Evolutionary conservation across 768 basidiomycete genomes (phyloP), one percentile per base, ranked within the genome.

Genomic region (Tubosaeta sp.): DNA sequence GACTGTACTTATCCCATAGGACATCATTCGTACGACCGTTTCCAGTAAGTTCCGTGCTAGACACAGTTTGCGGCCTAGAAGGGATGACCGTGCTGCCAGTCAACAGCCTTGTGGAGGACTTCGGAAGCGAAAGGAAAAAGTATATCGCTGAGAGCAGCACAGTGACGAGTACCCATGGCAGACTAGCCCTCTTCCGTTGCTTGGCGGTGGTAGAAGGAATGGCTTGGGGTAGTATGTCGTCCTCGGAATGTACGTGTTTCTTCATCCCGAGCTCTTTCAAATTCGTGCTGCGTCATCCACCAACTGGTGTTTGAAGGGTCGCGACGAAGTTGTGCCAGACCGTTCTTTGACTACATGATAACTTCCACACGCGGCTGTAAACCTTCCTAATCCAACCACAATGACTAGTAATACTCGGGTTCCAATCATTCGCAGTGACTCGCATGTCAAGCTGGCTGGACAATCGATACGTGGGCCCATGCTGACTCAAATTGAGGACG

Each of bases 1-100:
- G 71, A 62, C 84, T 88, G 64, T 86, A 86, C 57, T 82, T 84
- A 65, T 91, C 88, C 80, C 79, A 81, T 51, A 72, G 59, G 25
- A 78, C 73, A 26, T 72, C 69, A 11, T 67, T 63, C 13, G 74
- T 75, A 38, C 64, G 68, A 46, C 68, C 68, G 42, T 71, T 69
- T 7, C 70, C 64, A 8, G 46, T 56, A 22, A 69, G 43, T 17
- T 43, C 46, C 6, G 52, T 35, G 16, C 48, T 32, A 11, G 55
- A 32, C 26, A 25, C 29, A 3, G 43, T 19, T 51, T 29, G 50
- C 16, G 31, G 34, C 46, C 31, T 32, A 11, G 42, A 41, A 14
- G 32, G 2, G 37, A 26, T 33, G 9, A n/a, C 27, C 17, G 47
- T 14, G 16, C 16, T 9, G 42, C n/a, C 41, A 17, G 42, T 17